phyloP scores from a whole-genome alignment of 805 yeast species.

The Kuraishia cidri region DNA sequence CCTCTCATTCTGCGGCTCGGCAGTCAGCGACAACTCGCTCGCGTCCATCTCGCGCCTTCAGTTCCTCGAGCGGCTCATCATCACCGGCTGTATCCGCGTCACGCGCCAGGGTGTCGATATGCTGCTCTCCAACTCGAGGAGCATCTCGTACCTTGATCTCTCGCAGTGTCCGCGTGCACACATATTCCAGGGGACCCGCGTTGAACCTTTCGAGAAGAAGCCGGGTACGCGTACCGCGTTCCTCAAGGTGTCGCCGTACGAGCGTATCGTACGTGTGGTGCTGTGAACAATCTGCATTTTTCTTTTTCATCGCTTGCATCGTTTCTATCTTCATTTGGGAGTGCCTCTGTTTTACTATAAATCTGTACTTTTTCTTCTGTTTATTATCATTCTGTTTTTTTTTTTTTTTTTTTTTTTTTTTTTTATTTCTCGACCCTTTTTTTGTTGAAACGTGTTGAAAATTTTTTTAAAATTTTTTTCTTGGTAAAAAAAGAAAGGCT shows the following conservation, averaged over 20 bases:
- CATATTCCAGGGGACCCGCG: conserved; percentile 51
- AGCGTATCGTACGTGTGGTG: conserved; percentile 49
- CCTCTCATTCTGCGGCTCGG: conserved; percentile 70
- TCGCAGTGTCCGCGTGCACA: conserved; percentile 70
- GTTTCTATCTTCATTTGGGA: conserved; percentile 1
- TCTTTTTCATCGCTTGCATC: conserved; percentile 4
- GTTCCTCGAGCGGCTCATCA: conserved; percentile 34
- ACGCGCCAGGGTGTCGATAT: conserved; percentile 74
- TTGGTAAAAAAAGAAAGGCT: too few relatives aligned
- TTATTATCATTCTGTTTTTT: conserved; percentile 3
- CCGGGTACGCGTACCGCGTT: conserved; percentile 49
- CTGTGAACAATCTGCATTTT: conserved; percentile 18
- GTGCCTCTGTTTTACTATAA: background rate
- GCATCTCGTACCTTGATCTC: conserved; percentile 44
- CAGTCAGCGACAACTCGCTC: conserved; percentile 66
- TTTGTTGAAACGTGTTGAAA: too few relatives aligned
- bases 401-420: background rate
- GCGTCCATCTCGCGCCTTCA: conserved; percentile 50
- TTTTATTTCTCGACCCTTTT: background rate
- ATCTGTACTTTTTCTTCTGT: conserved; percentile 4
- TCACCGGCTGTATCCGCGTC: conserved; percentile 69
- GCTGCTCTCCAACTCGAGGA: conserved; percentile 44
- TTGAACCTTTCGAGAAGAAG: conserved; percentile 40
- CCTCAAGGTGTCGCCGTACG: conserved; percentile 38
- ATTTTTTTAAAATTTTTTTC: too few relatives aligned